These are phyloP conservation scores for Lantana camara DNA, from an alignment of 257 asterid species.

Conservation along the genomic window DNA sequence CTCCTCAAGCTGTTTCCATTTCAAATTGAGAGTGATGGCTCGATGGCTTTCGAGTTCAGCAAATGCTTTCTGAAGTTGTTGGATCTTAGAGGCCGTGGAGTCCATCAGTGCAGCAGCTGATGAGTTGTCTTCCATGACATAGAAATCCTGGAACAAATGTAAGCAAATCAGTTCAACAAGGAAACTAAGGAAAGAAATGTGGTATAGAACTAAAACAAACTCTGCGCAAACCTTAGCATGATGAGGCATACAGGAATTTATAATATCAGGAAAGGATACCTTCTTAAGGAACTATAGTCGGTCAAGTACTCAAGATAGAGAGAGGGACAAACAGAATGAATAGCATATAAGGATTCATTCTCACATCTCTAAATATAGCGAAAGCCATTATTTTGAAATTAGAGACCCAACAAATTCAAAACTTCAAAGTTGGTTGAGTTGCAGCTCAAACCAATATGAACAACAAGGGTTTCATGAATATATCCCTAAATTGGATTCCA, in stretches of 20 bases:
- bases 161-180: slow-evolving; percentile 11
- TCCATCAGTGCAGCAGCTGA: slow-evolving; percentile 69
- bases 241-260: no score
- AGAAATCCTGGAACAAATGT: slow-evolving; percentile 28
- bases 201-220: not conserved
- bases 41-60: slow-evolving; percentile 97
- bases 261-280: not conserved
- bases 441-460: slow-evolving; percentile 1
- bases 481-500: not conserved
- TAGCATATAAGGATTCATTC: not conserved
- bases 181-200: slow-evolving; percentile 1
- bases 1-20: slow-evolving; percentile 97
- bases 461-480: not conserved
- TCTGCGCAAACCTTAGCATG: not conserved
- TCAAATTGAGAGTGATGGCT: slow-evolving; percentile 80
- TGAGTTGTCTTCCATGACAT: slow-evolving; percentile 70
- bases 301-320: not conserved
- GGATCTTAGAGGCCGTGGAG: slow-evolving; percentile 82
- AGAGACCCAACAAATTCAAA: not conserved
- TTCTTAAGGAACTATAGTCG: not conserved
- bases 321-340: no score
- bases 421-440: not conserved
- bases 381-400: not conserved
- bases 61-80: slow-evolving; percentile 90
- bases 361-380: not conserved